Evolutionary conservation across 768 basidiomycete genomes (phyloP).

Genomic region (Tephrocybe sp.): DNA sequence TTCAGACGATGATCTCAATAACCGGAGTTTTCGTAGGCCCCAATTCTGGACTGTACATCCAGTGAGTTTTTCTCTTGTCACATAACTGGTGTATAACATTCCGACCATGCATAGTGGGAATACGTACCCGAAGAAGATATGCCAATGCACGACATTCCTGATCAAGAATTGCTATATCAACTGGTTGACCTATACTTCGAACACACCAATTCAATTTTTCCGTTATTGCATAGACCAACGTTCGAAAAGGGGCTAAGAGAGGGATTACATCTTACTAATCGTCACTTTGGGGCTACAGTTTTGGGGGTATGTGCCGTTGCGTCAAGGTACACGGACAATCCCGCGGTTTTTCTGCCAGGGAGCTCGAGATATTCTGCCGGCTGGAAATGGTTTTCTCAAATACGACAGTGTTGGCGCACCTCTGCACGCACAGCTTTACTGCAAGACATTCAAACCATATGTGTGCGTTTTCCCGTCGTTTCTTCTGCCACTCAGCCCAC

Average conservation of each 20-base stretch:
- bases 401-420: slow-evolving; percentile 57
- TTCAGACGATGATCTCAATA: slow-evolving; percentile 4
- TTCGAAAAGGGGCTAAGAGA: slow-evolving; percentile 51
- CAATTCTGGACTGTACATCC: slow-evolving; percentile 17
- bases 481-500: background rate
- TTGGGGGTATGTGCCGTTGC: slow-evolving; percentile 66
- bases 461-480: slow-evolving; percentile 38
- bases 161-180: slow-evolving; percentile 40
- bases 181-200: slow-evolving; percentile 63
- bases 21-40: slow-evolving; percentile 7
- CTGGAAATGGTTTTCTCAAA: slow-evolving; percentile 61
- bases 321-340: slow-evolving; percentile 55
- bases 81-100: background rate
- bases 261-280: slow-evolving; percentile 46
- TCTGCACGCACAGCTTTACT: slow-evolving; percentile 58
- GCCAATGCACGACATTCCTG: slow-evolving; percentile 41
- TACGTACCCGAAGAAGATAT: slow-evolving; percentile 20
- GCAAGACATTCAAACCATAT: slow-evolving; percentile 70
- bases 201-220: slow-evolving; percentile 46
- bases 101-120: slow-evolving; percentile 35
- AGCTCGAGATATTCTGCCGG: slow-evolving; percentile 45
- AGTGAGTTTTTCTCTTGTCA: slow-evolving; percentile 10
- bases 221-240: slow-evolving; percentile 66
- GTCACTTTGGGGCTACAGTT: slow-evolving; percentile 52
- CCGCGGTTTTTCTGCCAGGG: slow-evolving; percentile 31